phyloP scores from a whole-genome alignment of 441 rosid genomes.

The Populus tomentosa region DNA sequence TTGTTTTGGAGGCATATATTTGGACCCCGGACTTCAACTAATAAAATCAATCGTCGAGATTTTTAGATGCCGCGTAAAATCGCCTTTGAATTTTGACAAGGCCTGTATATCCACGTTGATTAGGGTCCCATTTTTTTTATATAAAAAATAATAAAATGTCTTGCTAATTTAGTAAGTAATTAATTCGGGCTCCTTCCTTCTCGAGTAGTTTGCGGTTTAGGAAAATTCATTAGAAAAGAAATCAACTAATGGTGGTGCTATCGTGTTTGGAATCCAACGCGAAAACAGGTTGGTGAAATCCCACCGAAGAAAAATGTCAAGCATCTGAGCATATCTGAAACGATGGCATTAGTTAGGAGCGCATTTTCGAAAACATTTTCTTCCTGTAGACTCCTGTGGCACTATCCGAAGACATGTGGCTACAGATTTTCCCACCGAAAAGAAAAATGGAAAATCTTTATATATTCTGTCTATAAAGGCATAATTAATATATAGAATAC shows the following conservation, averaged over 20 bases:
- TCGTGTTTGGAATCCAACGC: constrained; percentile 53
- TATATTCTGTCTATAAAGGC: too few species aligned
- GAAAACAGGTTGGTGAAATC: constrained; percentile 42
- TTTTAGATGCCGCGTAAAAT: background rate
- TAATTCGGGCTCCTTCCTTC: background rate
- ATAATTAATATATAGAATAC: too few species aligned
- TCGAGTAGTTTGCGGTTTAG: background rate
- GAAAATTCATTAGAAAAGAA: too few species aligned
- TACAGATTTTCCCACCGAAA: background rate
- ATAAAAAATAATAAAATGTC: too few species aligned
- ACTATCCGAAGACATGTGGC: background rate
- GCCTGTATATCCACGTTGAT: background rate
- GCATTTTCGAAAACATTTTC: background rate
- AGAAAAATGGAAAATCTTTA: too few species aligned
- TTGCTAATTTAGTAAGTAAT: too few species aligned
- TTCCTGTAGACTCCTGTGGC: background rate
- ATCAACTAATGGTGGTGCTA: constrained; percentile 41
- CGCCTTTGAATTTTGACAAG: background rate
- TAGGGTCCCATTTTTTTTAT: background rate
- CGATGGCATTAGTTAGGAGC: background rate
- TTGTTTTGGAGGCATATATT: background rate
- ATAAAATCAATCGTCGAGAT: background rate
- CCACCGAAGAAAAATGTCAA: constrained; percentile 21
- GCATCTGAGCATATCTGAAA: background rate
- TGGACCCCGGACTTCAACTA: background rate